Base-by-base conservation (phyloP, 2,329 filamentous ascomycete genomes). In the Amylocarpus encephaloides region DNA sequence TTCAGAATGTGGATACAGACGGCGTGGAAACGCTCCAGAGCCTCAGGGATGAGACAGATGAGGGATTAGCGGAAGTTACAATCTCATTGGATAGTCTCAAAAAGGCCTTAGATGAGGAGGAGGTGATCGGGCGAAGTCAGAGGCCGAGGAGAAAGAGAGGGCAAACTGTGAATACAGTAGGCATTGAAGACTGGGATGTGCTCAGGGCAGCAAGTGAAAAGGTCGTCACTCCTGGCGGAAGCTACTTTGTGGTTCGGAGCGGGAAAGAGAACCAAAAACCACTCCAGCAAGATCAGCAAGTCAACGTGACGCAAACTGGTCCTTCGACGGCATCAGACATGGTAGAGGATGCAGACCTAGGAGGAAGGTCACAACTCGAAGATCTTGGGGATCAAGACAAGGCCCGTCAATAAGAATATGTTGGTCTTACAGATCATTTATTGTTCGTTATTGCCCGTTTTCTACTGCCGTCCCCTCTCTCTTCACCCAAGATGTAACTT, bases 1-100 rank as follows among this genome's bases (percentile, higher is more conserved):
- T 97, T 16, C 91, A 95, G 64, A 73, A 76, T 40, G 84, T 95
- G 43, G 79, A 95, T 66, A 91, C 88, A 0, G 70, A 74, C 0
- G 82, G 78, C 3, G 74, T 96, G 0, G 75, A 82, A 49, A 91
- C 93, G 0, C 70, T 98, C 39, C 76, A 80, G 45, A 84, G 85
- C 40, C 85, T 97, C 50, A 81, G 88, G 47, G 92, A 97, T 66
- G 91, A 93, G 71, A 87, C 86, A 1, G 60, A 64, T 2, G 67
- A 68, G 11, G 80, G 78, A 0, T 62, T 77, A 22, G 64, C 70
- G 34, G 80, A 82, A 55, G 75, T 76, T 41, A 79, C 79, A 4
- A 73, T 90, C 45, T 77, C 75, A 0, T 57, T 88, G 42, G 72
- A 76, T 34, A 49, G 60, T 26, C 53, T 66, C 16, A 68, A 71